Conservation (phyloP, 805 yeast species). For the Millerozyma miso region DNA sequence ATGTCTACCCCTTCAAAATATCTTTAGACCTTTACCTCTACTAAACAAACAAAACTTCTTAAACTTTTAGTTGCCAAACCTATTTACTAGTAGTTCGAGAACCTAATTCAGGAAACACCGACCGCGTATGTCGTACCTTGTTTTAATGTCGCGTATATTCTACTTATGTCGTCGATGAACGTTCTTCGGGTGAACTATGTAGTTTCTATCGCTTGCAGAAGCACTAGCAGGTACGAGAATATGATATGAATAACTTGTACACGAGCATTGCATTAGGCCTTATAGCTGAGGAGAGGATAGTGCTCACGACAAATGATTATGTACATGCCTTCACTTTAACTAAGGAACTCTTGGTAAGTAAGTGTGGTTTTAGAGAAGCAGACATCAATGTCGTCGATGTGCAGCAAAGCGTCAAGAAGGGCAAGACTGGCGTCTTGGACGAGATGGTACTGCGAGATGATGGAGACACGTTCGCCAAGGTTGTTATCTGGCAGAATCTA, state of each 20-base stretch:
- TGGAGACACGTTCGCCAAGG: constrained; percentile 4
- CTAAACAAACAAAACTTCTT: neutral
- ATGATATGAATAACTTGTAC: constrained; percentile 16
- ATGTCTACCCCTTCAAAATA: neutral
- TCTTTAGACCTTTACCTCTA: neutral
- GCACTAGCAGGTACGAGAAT: neutral
- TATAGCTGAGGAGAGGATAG: constrained; percentile 15
- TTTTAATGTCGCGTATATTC: neutral
- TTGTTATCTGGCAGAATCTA: constrained; percentile 17
- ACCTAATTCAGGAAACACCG: neutral
- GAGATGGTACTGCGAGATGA: neutral
- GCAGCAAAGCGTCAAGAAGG: neutral
- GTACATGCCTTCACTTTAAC: constrained; percentile 3
- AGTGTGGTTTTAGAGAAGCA: constrained; percentile 5
- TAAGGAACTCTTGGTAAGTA: constrained; percentile 4
- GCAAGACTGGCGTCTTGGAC: constrained; percentile 1
- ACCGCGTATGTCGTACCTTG: neutral
- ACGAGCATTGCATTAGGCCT: constrained; percentile 18
- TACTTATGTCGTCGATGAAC: too few species aligned
- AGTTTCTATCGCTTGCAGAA: too few species aligned
- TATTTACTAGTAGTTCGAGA: neutral
- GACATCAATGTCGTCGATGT: constrained; percentile 10
- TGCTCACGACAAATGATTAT: constrained; percentile 11
- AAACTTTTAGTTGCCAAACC: neutral
- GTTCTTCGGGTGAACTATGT: too few species aligned